A percentile compares a stretch with the other conserved stretches of the same genome.
These are phyloP conservation scores for Cercis canadensis DNA, from an alignment of 306 rosid genomes.

Conservation along the genomic window DNA sequence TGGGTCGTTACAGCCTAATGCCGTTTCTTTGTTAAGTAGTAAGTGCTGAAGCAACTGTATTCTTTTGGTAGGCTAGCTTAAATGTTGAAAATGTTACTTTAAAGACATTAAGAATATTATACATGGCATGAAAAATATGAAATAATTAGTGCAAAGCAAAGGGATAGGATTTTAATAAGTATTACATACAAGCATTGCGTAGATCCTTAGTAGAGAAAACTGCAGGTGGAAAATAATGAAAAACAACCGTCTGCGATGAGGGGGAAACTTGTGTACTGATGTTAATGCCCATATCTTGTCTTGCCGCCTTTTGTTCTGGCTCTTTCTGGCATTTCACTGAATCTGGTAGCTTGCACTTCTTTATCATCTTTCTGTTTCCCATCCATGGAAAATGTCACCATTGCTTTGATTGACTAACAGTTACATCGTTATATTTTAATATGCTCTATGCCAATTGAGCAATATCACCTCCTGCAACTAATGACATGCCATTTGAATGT, in stretches of 20 bases:
- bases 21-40: not conserved
- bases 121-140: not conserved
- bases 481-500: slow-evolving; percentile 33
- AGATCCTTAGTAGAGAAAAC: not conserved
- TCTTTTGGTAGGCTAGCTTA: not conserved
- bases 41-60: not conserved
- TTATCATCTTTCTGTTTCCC: not conserved
- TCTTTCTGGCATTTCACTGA: slow-evolving; percentile 12
- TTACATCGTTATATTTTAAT: not conserved
- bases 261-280: not conserved
- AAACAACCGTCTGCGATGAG: not conserved
- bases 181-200: not conserved
- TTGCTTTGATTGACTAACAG: slow-evolving; percentile 4
- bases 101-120: not conserved
- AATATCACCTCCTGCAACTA: slow-evolving; percentile 3
- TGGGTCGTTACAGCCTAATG: not conserved
- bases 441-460: not conserved
- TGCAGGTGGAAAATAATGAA: not conserved
- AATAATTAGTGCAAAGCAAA: not conserved
- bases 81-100: not conserved
- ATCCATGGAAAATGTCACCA: not conserved
- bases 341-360: slow-evolving; percentile 11
- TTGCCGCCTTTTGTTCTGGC: not conserved
- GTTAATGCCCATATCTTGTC: not conserved
- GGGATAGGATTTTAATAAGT: not conserved